Conservation (phyloP, 345 rosid genomes). For the Bruguiera parviflora region DNA sequence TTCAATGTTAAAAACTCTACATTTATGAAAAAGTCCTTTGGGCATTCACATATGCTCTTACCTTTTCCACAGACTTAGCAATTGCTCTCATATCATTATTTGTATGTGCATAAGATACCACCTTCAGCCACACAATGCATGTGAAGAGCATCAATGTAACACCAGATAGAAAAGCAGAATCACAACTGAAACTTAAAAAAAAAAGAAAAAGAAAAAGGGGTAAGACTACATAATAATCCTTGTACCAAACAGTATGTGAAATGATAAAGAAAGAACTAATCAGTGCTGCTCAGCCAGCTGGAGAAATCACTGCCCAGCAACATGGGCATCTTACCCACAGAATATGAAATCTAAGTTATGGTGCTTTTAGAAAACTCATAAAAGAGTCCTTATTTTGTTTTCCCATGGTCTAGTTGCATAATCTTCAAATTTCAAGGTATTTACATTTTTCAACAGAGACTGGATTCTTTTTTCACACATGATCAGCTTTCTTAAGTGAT, state of each 20-base stretch:
- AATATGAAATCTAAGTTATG: no score
- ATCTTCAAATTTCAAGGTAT: no score
- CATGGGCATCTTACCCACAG: no score
- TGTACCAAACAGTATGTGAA: background rate
- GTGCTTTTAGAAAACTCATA: no score
- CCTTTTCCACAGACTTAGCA: constrained; percentile 64
- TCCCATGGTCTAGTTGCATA: no score
- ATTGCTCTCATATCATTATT: constrained; percentile 73
- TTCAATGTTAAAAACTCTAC: no score
- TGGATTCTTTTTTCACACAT: no score
- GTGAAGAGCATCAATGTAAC: constrained; percentile 86
- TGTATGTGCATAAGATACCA: constrained; percentile 94
- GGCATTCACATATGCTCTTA: constrained; percentile 17
- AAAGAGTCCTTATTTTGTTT: no score
- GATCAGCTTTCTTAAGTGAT: background rate
- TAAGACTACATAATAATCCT: background rate
- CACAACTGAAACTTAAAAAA: constrained; percentile 61
- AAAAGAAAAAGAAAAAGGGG: background rate
- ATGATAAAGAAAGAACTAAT: background rate
- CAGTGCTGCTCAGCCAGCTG: no score
- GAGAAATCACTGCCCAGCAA: no score
- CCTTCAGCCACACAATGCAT: constrained; percentile 93
- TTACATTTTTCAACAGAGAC: no score
- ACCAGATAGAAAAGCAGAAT: constrained; percentile 84
- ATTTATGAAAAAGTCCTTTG: no score